phyloP scores from a whole-genome alignment of 805 yeast species.

The Monosporozyma siamensis region DNA sequence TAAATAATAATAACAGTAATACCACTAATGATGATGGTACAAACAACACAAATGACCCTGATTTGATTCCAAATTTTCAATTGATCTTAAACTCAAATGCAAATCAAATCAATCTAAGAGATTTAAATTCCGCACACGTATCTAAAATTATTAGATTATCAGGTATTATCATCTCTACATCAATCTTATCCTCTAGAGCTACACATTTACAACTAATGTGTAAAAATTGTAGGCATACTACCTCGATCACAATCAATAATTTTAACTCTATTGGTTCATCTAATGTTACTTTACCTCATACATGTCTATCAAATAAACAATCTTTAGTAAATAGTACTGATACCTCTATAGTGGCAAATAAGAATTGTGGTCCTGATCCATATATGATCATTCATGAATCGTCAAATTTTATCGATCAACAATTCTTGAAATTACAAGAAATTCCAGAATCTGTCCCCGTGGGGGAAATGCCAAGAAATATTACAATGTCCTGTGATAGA shows the following conservation, averaged over 20 bases:
- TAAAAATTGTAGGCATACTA: conserved; percentile 76
- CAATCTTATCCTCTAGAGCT: conserved; percentile 82
- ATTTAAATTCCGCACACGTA: conserved; percentile 77
- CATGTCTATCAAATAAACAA: conserved; percentile 24
- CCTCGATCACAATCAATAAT: conserved; percentile 39
- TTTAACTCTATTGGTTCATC: conserved; percentile 29
- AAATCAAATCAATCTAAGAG: conserved; percentile 62
- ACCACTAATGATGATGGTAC: conserved; percentile 2
- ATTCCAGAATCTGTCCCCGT: conserved; percentile 98
- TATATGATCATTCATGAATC: conserved; percentile 89
- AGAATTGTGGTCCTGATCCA: conserved; percentile 81
- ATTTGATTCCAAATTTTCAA: conserved; percentile 66
- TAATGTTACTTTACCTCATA: conserved; percentile 25
- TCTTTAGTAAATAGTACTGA: conserved; percentile 8
- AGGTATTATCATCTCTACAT: conserved; percentile 87
- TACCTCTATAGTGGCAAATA: conserved; percentile 5
- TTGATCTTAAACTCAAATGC: conserved; percentile 67
- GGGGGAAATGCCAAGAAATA: conserved; percentile 97
- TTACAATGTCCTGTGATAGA: conserved; percentile 78
- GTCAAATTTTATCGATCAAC: conserved; percentile 91
- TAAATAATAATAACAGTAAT: conserved; percentile 20
- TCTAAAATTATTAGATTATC: conserved; percentile 83
- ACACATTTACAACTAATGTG: conserved; percentile 78
- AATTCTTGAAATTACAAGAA: conserved; percentile 85
- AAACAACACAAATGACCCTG: too few species aligned